Evolutionary conservation across 495 filamentous ascomycete species (phyloP), one percentile per base, ranked within the genome.

Genomic region (Lasiosphaeria hispida): DNA sequence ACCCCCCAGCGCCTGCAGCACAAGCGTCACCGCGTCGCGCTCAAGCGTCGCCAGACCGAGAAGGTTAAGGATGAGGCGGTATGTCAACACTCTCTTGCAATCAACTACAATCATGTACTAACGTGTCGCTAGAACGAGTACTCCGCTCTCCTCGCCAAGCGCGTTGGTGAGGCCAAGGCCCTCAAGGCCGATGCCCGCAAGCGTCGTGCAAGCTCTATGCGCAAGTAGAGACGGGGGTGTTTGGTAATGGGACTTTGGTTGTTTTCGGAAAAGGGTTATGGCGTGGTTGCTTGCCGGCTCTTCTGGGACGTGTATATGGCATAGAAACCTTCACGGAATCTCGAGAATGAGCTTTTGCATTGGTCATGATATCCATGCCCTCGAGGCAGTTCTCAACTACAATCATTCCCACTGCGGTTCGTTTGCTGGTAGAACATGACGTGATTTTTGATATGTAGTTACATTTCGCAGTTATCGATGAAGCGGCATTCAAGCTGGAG

Each of bases 1-100:
- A 98, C 94, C 77, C 95, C 94, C 79, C 94, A 98, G 81, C 95
- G 94, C 75, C 91, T 98, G 67, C 94, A 98, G 83, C 94, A 93
- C 87, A 97, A 97, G 89, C 91, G 94, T 71, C 92, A 97, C 81
- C 83, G 90, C 68, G 83, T 93, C 67, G 93, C 94, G 69, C 86
- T 98, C 77, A 98, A 98, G 92, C 91, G 92, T 77, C 92, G 95
- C 73, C 87, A 88, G 73, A 78, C 91, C 67, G 95, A 97, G 83
- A 85, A 90, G 76, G 84, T 87, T 75, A 96, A 95, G 83, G 95
- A 98, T 78, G 94, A 94, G 83, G 95, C 94, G 30, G 94, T 98
- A 95, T 71, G 92, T 87, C 66, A 37, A 30, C 51, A 40, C 53
- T 45, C 40, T 18, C 42, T 35, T 14, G 3, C 13, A 53, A 38